Conservation (phyloP, 805 yeast genomes). For the Candida koratica region DNA sequence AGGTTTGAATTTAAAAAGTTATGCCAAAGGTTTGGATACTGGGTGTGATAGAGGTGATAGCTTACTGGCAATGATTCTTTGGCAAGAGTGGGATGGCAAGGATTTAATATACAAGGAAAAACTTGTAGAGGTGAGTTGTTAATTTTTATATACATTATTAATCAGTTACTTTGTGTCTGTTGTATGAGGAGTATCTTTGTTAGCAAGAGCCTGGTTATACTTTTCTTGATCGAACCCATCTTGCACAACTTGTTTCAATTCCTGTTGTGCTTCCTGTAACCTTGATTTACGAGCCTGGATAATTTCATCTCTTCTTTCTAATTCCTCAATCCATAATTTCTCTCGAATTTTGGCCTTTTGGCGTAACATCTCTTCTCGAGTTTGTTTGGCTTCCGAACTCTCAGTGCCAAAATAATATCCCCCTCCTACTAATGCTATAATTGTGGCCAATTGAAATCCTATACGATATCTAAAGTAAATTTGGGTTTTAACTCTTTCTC, state of each 20-base stretch:
- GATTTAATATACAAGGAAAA: constrained; percentile 22
- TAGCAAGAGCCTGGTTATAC: constrained; percentile 11
- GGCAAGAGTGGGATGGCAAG: constrained; percentile 19
- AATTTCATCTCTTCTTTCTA: constrained; percentile 80
- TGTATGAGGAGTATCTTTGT: constrained; percentile 3
- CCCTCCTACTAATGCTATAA: constrained; percentile 79
- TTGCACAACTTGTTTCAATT: constrained; percentile 30
- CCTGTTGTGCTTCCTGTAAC: constrained; percentile 57
- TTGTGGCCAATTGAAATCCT: constrained; percentile 77
- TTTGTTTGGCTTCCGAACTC: constrained; percentile 38
- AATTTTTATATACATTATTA: neutral
- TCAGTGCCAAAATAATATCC: constrained; percentile 63
- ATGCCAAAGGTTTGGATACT: constrained; percentile 75
- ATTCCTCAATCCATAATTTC: constrained; percentile 80
- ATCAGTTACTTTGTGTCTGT: neutral
- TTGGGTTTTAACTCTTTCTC: constrained; percentile 74
- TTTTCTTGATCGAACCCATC: constrained; percentile 32
- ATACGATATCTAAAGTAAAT: constrained; percentile 88
- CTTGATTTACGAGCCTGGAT: constrained; percentile 64
- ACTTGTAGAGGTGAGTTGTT: constrained; percentile 19
- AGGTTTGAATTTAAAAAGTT: constrained; percentile 63
- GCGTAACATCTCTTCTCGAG: constrained; percentile 61
- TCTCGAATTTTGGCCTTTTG: constrained; percentile 86
- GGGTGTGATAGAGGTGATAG: constrained; percentile 76
- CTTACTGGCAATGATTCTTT: constrained; percentile 59